Evolutionary conservation across 179 eudicot species (phyloP).

Genomic region (Beta macrorhiza): DNA sequence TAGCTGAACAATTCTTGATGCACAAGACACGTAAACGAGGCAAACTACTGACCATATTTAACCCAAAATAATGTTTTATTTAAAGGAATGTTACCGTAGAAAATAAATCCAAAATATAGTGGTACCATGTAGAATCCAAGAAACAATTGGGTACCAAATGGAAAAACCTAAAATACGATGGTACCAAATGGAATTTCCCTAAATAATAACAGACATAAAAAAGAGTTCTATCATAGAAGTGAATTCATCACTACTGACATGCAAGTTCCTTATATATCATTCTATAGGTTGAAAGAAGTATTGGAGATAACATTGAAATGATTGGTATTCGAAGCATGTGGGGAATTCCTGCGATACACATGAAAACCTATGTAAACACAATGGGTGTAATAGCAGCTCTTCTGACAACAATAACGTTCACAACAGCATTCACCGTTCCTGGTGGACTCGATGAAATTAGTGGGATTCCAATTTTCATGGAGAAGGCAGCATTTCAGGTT

Average conservation of each 20-base stretch:
- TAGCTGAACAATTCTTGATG: too few relatives aligned
- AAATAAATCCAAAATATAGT: too few relatives aligned
- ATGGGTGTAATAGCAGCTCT: constrained; percentile 24
- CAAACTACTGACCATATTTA: too few relatives aligned
- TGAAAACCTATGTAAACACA: constrained; percentile 20
- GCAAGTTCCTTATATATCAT: background rate
- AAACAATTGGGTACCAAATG: too few relatives aligned
- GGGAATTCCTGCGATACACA: constrained; percentile 1
- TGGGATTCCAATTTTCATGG: constrained; percentile 14
- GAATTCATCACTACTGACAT: background rate
- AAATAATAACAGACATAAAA: too few relatives aligned
- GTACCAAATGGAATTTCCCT: too few relatives aligned
- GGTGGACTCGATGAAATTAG: constrained; percentile 10
- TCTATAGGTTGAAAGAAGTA: constrained; percentile 1
- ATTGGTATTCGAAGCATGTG: constrained; percentile 15
- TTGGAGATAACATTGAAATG: background rate
- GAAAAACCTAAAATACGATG: too few relatives aligned
- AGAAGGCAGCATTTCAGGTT: constrained; percentile 12
- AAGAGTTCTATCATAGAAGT: too few relatives aligned
- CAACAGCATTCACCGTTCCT: constrained; percentile 22
- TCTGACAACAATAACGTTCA: constrained; percentile 24
- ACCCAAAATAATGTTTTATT: too few relatives aligned
- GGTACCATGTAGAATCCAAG: too few relatives aligned
- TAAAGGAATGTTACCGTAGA: too few relatives aligned
- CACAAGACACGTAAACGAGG: too few relatives aligned